Evolutionary conservation across 176 grass and related monocot genomes (phyloP).

Genomic region (Carex littledalei): DNA sequence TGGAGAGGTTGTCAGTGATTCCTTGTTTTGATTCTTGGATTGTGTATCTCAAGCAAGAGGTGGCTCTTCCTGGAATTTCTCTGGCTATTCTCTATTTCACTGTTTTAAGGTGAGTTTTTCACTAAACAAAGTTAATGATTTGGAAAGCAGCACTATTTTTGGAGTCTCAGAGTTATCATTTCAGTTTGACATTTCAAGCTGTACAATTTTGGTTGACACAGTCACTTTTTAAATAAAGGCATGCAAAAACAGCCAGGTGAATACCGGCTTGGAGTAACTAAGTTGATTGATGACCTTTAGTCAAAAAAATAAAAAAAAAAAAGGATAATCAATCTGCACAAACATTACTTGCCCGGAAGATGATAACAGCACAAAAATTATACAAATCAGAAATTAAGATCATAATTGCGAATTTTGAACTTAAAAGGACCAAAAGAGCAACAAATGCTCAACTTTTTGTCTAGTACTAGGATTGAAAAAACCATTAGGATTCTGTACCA

Average conservation of each 20-base stretch:
- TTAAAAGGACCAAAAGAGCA: background rate
- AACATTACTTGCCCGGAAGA: background rate
- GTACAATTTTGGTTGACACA: background rate
- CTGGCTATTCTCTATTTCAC: conserved; percentile 80
- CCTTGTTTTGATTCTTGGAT: conserved; percentile 71
- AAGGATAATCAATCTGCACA: background rate
- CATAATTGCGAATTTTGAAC: background rate
- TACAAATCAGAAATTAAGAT: background rate
- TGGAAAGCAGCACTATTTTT: background rate
- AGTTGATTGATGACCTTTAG: background rate
- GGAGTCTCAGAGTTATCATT: background rate
- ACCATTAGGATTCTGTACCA: background rate
- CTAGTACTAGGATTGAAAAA: background rate
- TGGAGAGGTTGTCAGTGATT: conserved; percentile 40
- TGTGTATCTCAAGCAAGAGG: conserved; percentile 64
- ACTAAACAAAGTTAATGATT: background rate
- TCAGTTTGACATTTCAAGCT: background rate
- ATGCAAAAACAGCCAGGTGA: background rate
- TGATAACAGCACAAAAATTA: background rate
- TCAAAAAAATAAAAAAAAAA: too few relatives aligned
- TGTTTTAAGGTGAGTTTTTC: conserved; percentile 47
- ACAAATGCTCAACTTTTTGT: background rate
- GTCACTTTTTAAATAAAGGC: background rate
- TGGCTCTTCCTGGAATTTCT: conserved; percentile 68
- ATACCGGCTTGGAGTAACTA: background rate